phyloP scores from a whole-genome alignment of 805 yeast species.

The Wickerhamomyces ciferrii region DNA sequence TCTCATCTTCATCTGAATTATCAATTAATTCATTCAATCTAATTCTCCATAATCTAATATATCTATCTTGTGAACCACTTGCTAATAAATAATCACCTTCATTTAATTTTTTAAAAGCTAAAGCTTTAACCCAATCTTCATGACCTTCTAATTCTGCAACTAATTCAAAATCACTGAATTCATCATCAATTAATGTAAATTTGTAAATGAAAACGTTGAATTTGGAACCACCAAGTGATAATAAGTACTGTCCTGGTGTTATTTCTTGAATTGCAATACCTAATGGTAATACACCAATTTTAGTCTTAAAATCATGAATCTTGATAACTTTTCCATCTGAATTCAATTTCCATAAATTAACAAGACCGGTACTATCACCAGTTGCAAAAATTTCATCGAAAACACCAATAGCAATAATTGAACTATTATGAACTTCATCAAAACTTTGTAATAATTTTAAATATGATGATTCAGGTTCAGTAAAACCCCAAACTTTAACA shows the following conservation, averaged over 20 bases:
- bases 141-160: constrained; percentile 75
- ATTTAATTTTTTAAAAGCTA: constrained; percentile 46
- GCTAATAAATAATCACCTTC: constrained; percentile 65
- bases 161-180: constrained; percentile 23
- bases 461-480: constrained; percentile 2
- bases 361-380: constrained; percentile 60
- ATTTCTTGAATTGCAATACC: constrained; percentile 29
- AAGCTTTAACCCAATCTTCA: constrained; percentile 90
- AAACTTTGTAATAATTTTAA: constrained; percentile 25
- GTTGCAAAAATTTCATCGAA: constrained; percentile 39
- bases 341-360: constrained; percentile 45
- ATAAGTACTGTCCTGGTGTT: constrained; percentile 29
- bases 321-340: constrained; percentile 19
- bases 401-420: constrained; percentile 49
- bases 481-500: constrained; percentile 54
- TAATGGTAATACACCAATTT: constrained; percentile 46
- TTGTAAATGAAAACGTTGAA: constrained; percentile 48
- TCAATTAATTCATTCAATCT: constrained; percentile 50
- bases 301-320: constrained; percentile 28
- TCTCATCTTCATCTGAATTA: constrained; percentile 47
- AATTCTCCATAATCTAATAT: constrained; percentile 85
- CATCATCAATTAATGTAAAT: constrained; percentile 22
- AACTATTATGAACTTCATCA: constrained; percentile 36
- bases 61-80: constrained; percentile 89
- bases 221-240: constrained; percentile 75